Percentiles rank a stretch among this genome's conserved stretches.
Conservation (phyloP, 1,284 basidiomycete species). For the Fomitopsis pinicola region DNA sequence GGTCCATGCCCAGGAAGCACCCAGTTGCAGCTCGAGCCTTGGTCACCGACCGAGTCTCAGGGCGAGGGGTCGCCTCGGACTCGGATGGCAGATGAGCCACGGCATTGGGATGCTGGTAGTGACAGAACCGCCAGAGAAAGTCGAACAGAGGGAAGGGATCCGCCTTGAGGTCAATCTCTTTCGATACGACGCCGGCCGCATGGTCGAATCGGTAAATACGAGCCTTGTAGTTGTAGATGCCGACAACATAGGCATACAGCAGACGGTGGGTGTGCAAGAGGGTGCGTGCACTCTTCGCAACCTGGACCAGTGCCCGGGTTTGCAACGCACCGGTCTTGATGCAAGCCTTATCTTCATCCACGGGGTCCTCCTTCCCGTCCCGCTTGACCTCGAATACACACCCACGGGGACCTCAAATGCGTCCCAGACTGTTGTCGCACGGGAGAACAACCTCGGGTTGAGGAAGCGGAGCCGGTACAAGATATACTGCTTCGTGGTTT, state of each 20-base stretch:
- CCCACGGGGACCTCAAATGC: neutral
- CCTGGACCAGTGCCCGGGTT: neutral
- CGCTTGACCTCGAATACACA: too few relatives aligned
- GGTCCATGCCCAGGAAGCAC: neutral
- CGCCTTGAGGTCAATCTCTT: neutral
- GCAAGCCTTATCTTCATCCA: too few relatives aligned
- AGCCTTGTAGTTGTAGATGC: constrained; percentile 7
- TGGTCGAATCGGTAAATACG: constrained; percentile 9
- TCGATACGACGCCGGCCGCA: constrained; percentile 2
- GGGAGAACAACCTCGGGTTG: neutral
- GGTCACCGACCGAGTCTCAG: too few relatives aligned
- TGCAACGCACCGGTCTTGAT: too few relatives aligned
- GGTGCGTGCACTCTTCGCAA: constrained; percentile 6
- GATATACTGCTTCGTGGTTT: neutral
- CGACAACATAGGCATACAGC: constrained; percentile 10
- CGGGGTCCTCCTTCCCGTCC: too few relatives aligned
- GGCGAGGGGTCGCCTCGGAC: too few relatives aligned
- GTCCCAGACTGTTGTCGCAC: neutral
- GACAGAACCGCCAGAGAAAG: neutral
- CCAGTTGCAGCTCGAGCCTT: neutral
- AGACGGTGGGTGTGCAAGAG: constrained; percentile 8
- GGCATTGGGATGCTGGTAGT: neutral
- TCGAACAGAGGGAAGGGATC: neutral
- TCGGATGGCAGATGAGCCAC: too few relatives aligned
- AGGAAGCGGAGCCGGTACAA: neutral